These are phyloP conservation scores for Mimosa bimucronata DNA, from an alignment of 306 rosid species.

Conservation along the genomic window DNA sequence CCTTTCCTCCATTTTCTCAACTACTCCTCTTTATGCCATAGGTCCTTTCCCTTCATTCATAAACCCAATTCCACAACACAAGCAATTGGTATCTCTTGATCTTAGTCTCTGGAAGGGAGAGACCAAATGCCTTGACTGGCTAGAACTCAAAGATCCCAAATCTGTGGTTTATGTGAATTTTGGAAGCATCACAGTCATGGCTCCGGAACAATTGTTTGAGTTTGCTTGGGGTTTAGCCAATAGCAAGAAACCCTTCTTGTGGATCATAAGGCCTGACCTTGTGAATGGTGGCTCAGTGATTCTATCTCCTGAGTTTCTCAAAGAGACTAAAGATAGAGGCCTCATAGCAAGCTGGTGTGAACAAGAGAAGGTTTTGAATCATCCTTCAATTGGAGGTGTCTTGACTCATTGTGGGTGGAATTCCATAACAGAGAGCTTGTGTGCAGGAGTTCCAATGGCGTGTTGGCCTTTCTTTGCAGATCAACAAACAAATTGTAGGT, in stretches of 20 bases:
- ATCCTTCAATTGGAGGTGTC: neutral
- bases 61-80: neutral
- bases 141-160: conserved; percentile 19
- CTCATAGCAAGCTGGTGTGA: conserved; percentile 34
- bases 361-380: conserved; percentile 22
- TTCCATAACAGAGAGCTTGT: neutral
- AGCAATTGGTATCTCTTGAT: neutral
- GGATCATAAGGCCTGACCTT: conserved; percentile 6
- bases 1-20: neutral
- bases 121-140: conserved; percentile 26
- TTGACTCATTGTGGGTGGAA: conserved; percentile 7
- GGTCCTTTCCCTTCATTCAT: neutral
- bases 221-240: conserved; percentile 14
- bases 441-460: neutral
- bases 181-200: neutral
- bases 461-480: conserved; percentile 5
- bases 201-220: neutral
- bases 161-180: conserved; percentile 27
- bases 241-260: neutral
- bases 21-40: neutral
- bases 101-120: conserved; percentile 38
- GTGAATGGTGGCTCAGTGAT: neutral
- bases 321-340: conserved; percentile 13
- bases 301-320: neutral
- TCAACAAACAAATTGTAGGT: neutral